Conservation (phyloP, 2,329 filamentous ascomycete species). For the Periconia sp. region DNA sequence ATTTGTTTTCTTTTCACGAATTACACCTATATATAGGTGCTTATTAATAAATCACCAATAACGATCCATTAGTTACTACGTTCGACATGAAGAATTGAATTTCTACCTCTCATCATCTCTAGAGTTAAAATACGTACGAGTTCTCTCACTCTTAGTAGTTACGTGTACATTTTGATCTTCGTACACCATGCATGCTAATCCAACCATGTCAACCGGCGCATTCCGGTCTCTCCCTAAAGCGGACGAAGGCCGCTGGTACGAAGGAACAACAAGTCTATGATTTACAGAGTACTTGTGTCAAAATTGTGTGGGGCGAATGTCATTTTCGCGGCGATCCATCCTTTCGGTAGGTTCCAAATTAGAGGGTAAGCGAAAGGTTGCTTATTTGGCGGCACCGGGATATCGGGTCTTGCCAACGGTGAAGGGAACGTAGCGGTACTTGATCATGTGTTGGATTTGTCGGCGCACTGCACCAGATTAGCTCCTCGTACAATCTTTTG, state of each 20-base stretch:
- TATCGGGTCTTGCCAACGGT: conserved; percentile 76
- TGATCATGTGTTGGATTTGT: conserved; percentile 99
- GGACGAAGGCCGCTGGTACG: conserved; percentile 17
- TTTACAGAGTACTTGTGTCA: conserved; percentile 23
- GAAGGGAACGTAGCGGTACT: conserved; percentile 98
- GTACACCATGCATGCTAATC: background rate
- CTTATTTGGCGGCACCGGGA: conserved; percentile 35
- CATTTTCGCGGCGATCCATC: too few relatives aligned
- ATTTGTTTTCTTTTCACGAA: too few relatives aligned
- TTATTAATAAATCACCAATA: too few relatives aligned
- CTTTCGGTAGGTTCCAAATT: too few relatives aligned
- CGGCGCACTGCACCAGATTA: conserved; percentile 74
- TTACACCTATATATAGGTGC: too few relatives aligned
- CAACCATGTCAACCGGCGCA: background rate
- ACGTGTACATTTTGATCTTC: conserved; percentile 4
- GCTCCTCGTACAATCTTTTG: background rate
- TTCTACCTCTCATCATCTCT: background rate
- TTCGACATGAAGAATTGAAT: conserved; percentile 5
- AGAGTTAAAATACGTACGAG: conserved; percentile 11
- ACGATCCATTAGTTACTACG: too few relatives aligned
- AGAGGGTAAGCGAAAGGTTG: conserved; percentile 6
- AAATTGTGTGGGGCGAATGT: conserved; percentile 15
- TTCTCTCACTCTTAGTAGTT: background rate
- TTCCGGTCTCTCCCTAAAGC: conserved; percentile 11
- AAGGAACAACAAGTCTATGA: conserved; percentile 28